Evolutionary conservation across 371 early-diverging fungal genomes (phyloP).

Genomic region (Circinella minor): DNA sequence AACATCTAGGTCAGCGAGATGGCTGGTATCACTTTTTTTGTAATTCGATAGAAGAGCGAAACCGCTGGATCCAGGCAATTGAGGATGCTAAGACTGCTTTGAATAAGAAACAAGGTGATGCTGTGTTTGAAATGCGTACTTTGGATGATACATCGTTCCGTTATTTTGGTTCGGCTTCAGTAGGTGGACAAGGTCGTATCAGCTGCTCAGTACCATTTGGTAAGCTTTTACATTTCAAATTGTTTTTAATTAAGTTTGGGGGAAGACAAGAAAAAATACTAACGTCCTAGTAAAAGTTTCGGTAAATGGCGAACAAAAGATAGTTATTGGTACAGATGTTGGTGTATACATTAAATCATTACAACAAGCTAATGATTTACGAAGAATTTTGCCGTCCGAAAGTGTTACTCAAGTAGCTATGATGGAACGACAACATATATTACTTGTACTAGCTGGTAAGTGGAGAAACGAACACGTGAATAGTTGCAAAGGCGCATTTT

Average conservation of each 20-base stretch:
- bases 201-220: constrained; percentile 75
- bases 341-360: constrained; percentile 74
- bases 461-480: too few species aligned
- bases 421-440: constrained; percentile 51
- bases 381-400: constrained; percentile 42
- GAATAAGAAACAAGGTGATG: constrained; percentile 49
- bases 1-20: constrained; percentile 48
- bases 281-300: constrained; percentile 18
- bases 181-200: constrained; percentile 54
- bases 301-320: constrained; percentile 45
- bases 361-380: constrained; percentile 23
- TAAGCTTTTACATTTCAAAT: constrained; percentile 21
- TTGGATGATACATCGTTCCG: constrained; percentile 50
- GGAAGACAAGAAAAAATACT: background rate
- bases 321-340: constrained; percentile 84
- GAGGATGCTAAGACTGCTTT: constrained; percentile 71
- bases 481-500: too few species aligned
- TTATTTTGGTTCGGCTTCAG: constrained; percentile 23
- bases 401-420: constrained; percentile 50
- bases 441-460: constrained; percentile 51
- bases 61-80: constrained; percentile 85
- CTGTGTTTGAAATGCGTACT: constrained; percentile 69
- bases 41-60: constrained; percentile 75
- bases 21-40: constrained; percentile 45
- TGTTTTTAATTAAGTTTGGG: background rate